These are phyloP conservation scores for Escovopsis sp. DNA, from an alignment of 2,329 filamentous ascomycete genomes.

Conservation along the genomic window DNA sequence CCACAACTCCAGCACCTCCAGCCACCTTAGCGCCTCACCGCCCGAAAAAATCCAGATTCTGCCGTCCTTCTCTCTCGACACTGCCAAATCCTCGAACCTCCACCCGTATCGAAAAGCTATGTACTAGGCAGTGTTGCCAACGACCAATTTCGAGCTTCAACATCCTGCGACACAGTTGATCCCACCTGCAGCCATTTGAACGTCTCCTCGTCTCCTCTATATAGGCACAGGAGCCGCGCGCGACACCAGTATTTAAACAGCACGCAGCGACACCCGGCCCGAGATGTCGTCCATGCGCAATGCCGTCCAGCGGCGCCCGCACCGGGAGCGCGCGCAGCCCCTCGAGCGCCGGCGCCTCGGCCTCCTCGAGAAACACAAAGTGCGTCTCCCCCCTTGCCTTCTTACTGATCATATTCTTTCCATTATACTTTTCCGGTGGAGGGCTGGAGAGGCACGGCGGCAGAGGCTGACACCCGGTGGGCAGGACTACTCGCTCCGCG, in stretches of 20 bases:
- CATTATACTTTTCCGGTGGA: background rate
- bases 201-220: background rate
- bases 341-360: slow-evolving; percentile 73
- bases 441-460: no score
- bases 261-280: background rate
- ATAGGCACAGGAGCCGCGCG: no score
- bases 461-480: background rate
- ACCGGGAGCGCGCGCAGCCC: slow-evolving; percentile 82
- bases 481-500: slow-evolving; percentile 50
- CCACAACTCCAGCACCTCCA: background rate
- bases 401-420: background rate
- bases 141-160: no score
- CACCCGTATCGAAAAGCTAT: no score
- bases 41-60: slow-evolving; percentile 24
- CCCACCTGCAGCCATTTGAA: background rate
- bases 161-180: no score
- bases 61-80: slow-evolving; percentile 9
- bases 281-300: slow-evolving; percentile 46
- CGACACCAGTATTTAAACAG: no score
- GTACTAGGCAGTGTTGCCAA: no score
- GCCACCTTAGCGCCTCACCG: slow-evolving; percentile 15
- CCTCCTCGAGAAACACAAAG: slow-evolving; percentile 91
- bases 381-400: slow-evolving; percentile 15
- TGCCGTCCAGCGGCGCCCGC: slow-evolving; percentile 64
- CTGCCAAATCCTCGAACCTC: background rate